Evolutionary conservation across 352 stramenopile species (phyloP), one percentile per base, ranked within the genome.

Genomic region (Pythium angustatum): DNA sequence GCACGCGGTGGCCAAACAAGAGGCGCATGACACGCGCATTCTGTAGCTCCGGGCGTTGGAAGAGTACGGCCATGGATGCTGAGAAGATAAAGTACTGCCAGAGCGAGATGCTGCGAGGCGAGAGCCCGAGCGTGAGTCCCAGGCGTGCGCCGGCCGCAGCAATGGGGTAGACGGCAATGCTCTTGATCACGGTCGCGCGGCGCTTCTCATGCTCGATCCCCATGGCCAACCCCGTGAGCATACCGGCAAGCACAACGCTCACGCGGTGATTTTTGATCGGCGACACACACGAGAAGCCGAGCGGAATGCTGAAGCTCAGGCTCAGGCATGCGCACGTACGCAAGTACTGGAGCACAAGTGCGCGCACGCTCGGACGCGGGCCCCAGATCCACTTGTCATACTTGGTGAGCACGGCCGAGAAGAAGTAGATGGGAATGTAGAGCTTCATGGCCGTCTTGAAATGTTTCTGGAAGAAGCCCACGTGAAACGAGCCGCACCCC

Each of bases 381-480:
- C 83, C 83, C 62, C 71, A 86, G 34, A 90, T 56, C 83, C 83
- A 91, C 41, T 71, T 72, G 60, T 87, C 88, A 68, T 88, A 90
- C 62, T 87, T 83, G 17, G 76, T 66, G n/a, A 81, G 62, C 57
- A 88, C 71, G 21, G 75, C 71, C 22, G 80, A 88, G 58, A 83
- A 41, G 15, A 81, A 64, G 73, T 91, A 91, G 72, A 91, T 89
- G 26, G 83, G 81, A 19, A 90, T 70, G 62, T 88, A 88, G n/a
- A 91, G 62, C 51, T 77, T 77, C 51, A 81, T 73, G 5, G 83
- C 71, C 9, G 75, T 74, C 36, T 50, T 69, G 56, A 89, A 79
- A 40, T 78, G 71, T 14, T 68, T 61, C n/a, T 53, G 24, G 22
- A 88, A 76, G 44, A 78, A 85, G 22, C 64, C 40, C 2, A 26